Conservation (phyloP, 2,329 filamentous ascomycete genomes). For the Periconia digitata region DNA sequence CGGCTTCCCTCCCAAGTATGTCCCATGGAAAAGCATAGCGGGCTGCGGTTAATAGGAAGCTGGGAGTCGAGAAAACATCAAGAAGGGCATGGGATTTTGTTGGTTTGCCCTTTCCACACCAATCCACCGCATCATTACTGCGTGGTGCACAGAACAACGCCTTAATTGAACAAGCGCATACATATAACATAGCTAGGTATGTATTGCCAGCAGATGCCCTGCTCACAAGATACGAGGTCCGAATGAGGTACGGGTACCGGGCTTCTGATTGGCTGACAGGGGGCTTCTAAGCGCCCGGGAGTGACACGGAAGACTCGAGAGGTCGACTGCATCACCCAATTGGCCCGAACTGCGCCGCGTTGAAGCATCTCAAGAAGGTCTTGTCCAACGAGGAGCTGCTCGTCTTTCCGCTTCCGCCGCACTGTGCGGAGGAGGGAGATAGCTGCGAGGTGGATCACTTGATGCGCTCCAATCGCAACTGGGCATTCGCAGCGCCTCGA, state of each 20-base stretch:
- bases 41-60: too few relatives aligned
- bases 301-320: conserved; percentile 16
- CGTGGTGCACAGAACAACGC: too few relatives aligned
- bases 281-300: conserved; percentile 33
- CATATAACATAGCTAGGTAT: too few relatives aligned
- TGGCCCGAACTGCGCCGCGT: conserved; percentile 36
- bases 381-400: conserved; percentile 30
- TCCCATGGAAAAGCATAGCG: too few relatives aligned
- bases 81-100: too few relatives aligned
- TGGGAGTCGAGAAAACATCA: too few relatives aligned
- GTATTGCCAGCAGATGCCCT: conserved; percentile 3
- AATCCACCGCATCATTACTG: too few relatives aligned
- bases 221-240: conserved; percentile 5
- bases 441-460: conserved; percentile 23
- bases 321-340: too few relatives aligned
- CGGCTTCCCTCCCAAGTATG: too few relatives aligned
- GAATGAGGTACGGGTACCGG: conserved; percentile 13
- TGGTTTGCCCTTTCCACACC: too few relatives aligned
- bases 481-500: conserved; percentile 20
- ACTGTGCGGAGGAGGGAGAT: conserved; percentile 12
- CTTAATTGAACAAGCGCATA: too few relatives aligned
- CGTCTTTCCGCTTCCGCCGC: conserved; percentile 30
- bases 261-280: conserved; percentile 26
- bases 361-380: conserved; percentile 27
- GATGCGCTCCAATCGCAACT: conserved; percentile 27